A percentile compares a stretch with the other conserved stretches of the same genome.
Conservation (phyloP, 2,329 filamentous ascomycete genomes). For the Colletotrichum kahawae region DNA sequence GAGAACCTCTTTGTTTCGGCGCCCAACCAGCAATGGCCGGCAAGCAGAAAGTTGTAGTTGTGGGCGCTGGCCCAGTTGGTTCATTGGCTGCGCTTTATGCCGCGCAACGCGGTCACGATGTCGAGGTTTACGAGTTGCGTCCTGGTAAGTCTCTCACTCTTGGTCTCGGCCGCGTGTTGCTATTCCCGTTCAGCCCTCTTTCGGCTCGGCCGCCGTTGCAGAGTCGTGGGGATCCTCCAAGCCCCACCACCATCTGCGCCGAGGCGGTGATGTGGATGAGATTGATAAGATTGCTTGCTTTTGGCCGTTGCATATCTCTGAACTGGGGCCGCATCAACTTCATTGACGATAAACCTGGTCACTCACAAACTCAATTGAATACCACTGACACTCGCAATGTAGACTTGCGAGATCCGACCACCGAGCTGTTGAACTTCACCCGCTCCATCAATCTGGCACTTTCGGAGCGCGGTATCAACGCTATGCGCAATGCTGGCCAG, state of each 20-base stretch:
- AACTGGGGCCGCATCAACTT: background rate
- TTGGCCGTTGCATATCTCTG: background rate
- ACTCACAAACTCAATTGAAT: background rate
- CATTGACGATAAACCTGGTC: background rate
- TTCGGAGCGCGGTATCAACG: conserved; percentile 91
- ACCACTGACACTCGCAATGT: background rate
- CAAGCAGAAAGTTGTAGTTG: conserved; percentile 75
- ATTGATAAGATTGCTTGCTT: background rate
- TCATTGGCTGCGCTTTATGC: conserved; percentile 92
- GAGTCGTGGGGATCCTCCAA: background rate
- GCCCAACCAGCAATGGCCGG: conserved; percentile 32
- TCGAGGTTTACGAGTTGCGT: conserved; percentile 93
- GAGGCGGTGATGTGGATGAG: background rate
- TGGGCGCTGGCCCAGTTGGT: conserved; percentile 93
- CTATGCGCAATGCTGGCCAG: conserved; percentile 74
- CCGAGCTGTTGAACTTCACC: conserved; percentile 89
- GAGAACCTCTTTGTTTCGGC: background rate
- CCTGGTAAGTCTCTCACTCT: conserved; percentile 65
- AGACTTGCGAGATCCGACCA: conserved; percentile 88
- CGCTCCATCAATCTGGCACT: conserved; percentile 98
- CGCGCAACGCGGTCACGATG: conserved; percentile 83
- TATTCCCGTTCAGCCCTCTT: background rate
- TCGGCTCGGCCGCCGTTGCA: background rate
- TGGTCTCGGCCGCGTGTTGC: background rate
- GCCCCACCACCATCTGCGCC: conserved; percentile 3